These are phyloP conservation scores for Metarhizium rileyi DNA, from an alignment of 2,329 filamentous ascomycete genomes.

Conservation along the genomic window DNA sequence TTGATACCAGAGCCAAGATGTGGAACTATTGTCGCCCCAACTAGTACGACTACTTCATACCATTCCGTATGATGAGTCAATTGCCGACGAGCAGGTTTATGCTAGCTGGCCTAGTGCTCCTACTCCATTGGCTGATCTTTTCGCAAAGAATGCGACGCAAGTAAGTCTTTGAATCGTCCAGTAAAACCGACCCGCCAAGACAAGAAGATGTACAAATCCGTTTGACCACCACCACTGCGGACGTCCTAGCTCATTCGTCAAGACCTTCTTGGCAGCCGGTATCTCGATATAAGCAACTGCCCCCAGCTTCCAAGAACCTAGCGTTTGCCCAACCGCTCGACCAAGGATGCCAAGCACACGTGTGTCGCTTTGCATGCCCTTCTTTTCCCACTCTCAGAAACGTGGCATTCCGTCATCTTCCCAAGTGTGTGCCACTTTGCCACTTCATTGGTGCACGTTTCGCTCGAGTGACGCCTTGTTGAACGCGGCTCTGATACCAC, in stretches of 20 bases:
- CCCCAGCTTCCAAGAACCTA: background rate
- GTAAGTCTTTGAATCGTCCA: background rate
- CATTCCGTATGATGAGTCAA: background rate
- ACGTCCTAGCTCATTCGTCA: background rate
- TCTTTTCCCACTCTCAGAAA: background rate
- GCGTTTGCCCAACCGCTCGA: background rate
- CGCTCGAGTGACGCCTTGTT: no score
- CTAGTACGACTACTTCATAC: background rate
- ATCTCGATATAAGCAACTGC: background rate
- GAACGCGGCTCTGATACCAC: no score
- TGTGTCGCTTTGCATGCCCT: no score
- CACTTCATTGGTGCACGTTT: no score
- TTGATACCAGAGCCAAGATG: background rate
- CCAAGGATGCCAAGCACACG: background rate
- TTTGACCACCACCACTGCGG: no score
- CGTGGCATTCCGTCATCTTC: no score
- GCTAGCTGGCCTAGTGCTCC: background rate
- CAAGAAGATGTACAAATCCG: background rate
- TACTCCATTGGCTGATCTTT: background rate
- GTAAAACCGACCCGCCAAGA: background rate
- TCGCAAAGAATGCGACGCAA: background rate
- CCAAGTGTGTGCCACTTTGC: no score
- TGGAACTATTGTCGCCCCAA: no score
- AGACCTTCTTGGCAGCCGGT: background rate
- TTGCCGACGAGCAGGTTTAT: background rate